These are phyloP conservation scores for Vitis rotundifolia DNA, from an alignment of 164 flowering plant species.

Conservation along the genomic window DNA sequence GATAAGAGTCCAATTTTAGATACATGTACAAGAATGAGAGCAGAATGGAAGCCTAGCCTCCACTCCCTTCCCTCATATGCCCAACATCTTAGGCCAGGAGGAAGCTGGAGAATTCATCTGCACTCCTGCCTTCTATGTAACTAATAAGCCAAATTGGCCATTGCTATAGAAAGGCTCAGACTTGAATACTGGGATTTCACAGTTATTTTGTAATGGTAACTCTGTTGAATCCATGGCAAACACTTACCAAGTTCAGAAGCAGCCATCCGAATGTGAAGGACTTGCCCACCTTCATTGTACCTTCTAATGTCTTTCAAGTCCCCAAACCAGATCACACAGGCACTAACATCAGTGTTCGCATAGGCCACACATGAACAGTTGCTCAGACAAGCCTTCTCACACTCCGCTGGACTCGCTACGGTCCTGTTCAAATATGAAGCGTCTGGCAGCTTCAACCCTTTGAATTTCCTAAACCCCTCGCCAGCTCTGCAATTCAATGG, in stretches of 20 bases:
- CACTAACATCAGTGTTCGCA: no score
- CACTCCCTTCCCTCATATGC: no score
- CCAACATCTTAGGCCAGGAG: no score
- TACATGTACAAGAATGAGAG: no score
- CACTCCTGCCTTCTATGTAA: no score
- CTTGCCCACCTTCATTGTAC: conserved; percentile 8
- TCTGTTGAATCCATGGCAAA: not conserved
- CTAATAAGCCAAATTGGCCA: no score
- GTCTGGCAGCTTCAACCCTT: conserved; percentile 30
- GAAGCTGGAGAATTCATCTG: no score
- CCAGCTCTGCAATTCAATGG: conserved; percentile 19
- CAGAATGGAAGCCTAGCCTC: no score
- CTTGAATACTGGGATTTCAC: no score
- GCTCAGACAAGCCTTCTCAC: conserved; percentile 19
- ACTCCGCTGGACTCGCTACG: conserved; percentile 7
- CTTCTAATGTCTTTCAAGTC: conserved; percentile 23
- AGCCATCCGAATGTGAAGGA: conserved; percentile 20
- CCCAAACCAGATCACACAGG: conserved; percentile 30
- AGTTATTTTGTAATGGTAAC: no score
- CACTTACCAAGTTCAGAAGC: conserved; percentile 28
- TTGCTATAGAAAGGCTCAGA: no score
- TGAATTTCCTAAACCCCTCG: conserved; percentile 22
- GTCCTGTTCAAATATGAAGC: not conserved
- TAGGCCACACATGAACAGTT: conserved; percentile 24
- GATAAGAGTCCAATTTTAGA: no score